These are phyloP conservation scores for Microascus cirrosus DNA, from an alignment of 2,329 filamentous ascomycete genomes.

Conservation along the genomic window DNA sequence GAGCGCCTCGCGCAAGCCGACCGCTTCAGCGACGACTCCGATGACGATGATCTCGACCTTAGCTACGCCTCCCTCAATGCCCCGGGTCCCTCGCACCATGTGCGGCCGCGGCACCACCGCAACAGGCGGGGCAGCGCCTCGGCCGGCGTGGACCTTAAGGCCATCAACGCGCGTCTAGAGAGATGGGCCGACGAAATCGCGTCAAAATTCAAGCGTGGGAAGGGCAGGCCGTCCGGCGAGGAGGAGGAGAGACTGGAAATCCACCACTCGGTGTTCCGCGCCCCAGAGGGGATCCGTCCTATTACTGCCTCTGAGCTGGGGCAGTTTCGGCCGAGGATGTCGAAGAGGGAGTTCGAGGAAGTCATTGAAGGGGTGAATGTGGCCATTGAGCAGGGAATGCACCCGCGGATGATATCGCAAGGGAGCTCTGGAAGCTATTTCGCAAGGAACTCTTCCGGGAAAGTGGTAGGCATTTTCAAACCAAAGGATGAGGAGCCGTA, in stretches of 20 bases:
- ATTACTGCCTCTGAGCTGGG: constrained; percentile 66
- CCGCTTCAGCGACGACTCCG: constrained; percentile 60
- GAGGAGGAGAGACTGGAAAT: constrained; percentile 80
- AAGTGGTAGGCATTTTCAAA: constrained; percentile 96
- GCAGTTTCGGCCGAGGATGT: constrained; percentile 53
- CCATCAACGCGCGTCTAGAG: constrained; percentile 91
- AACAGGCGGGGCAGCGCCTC: constrained; percentile 55
- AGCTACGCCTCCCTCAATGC: constrained; percentile 33
- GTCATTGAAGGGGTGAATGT: constrained; percentile 81
- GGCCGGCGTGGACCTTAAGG: constrained; percentile 86
- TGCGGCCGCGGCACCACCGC: neutral
- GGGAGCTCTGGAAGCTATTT: constrained; percentile 98
- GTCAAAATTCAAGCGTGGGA: constrained; percentile 84
- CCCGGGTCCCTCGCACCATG: constrained; percentile 52
- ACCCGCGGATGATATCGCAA: constrained; percentile 93
- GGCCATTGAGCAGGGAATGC: constrained; percentile 82
- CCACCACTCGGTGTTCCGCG: constrained; percentile 92
- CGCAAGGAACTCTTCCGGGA: constrained; percentile 80
- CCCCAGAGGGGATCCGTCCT: constrained; percentile 77
- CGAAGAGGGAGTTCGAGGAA: constrained; percentile 71
- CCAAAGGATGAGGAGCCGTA: constrained; percentile 99
- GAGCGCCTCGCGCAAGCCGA: constrained; percentile 77
- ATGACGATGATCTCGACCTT: constrained; percentile 42
- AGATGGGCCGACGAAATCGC: constrained; percentile 98
- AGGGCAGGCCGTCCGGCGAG: constrained; percentile 59